Evolutionary conservation across 331 rosid species (phyloP).

Genomic region (Rosa hybrid): DNA sequence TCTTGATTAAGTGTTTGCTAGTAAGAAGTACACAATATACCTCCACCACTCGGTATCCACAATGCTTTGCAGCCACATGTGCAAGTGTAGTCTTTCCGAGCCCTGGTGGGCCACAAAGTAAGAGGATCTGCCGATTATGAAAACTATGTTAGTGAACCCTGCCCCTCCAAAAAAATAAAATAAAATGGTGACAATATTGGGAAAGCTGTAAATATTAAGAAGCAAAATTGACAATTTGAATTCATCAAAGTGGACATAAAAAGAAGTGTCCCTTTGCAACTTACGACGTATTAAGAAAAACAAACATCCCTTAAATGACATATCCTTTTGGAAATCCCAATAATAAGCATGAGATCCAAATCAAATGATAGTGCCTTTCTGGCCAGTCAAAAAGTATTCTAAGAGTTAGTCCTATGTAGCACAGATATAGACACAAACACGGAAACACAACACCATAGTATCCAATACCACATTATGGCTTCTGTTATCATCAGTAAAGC

Average conservation of each 20-base stretch:
- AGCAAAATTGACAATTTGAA: neutral
- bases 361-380: neutral
- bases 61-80: constrained; percentile 90
- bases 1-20: constrained; percentile 13
- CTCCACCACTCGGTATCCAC: constrained; percentile 94
- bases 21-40: constrained; percentile 41
- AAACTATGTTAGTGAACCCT: constrained; percentile 15
- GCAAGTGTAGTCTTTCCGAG: constrained; percentile 98
- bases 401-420: neutral
- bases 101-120: constrained; percentile 94
- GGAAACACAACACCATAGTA: neutral
- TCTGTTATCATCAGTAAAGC: neutral
- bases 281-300: neutral
- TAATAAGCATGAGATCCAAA: neutral
- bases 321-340: neutral
- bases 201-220: constrained; percentile 2
- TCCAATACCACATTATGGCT: neutral
- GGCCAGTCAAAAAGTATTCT: neutral
- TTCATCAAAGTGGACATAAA: neutral
- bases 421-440: neutral
- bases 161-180: neutral
- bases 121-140: constrained; percentile 63
- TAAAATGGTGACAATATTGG: neutral
- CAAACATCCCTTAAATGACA: neutral
- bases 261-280: neutral